Base-by-base conservation (phyloP, 2,329 filamentous ascomycete genomes). In the Neonectria sp. region DNA sequence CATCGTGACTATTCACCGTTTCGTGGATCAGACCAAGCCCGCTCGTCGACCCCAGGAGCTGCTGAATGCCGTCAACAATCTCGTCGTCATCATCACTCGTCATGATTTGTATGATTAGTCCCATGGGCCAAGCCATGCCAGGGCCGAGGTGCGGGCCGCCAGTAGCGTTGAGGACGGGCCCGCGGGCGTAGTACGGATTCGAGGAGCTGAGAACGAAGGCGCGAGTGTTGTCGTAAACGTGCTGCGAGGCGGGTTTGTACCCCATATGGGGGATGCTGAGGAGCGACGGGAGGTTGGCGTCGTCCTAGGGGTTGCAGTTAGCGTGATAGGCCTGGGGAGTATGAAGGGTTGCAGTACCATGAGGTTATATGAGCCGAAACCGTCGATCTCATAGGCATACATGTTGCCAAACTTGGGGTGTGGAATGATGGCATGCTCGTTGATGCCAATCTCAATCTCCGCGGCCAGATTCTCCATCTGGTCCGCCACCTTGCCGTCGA, bases 81-180 rank as follows among this genome's bases (percentile, higher is more conserved):
- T 97, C 94, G 0, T 85, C 84, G 58, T 95, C 93, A 63, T 93
- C 87, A 52, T 94, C 87, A 43, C 88, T 90, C 2, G 94, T 97
- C 86, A 95, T 88, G 37, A 93, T 91, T 77, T 93, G 90, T 65
- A 95, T 90, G 55, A 97, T 90, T 71, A 93, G 86, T 52, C 90
- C 93, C 93, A 97, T 97, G 1, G 95, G 94, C 95, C 95, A 97
- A 17, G 93, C 94, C 76, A 91, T 91, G 65, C 91, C 87, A 2
- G 94, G 87, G 0, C 86, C 85, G 9, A 84, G 79, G 71, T 89
- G 86, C 27, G 86, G 86, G 0, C 86, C 86, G 13, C 87, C 87
- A 1, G 86, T 83, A 31, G 84, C 83, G 68, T 83, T 86, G 68
- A 89, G 79, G 17, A 86, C 82, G 3, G 85, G 85, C 0, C 87